A percentile compares a stretch with the other conserved stretches of the same genome.
phyloP scores from a whole-genome alignment of 371 early-diverging fungal genomes.

The Mucor sp. region DNA sequence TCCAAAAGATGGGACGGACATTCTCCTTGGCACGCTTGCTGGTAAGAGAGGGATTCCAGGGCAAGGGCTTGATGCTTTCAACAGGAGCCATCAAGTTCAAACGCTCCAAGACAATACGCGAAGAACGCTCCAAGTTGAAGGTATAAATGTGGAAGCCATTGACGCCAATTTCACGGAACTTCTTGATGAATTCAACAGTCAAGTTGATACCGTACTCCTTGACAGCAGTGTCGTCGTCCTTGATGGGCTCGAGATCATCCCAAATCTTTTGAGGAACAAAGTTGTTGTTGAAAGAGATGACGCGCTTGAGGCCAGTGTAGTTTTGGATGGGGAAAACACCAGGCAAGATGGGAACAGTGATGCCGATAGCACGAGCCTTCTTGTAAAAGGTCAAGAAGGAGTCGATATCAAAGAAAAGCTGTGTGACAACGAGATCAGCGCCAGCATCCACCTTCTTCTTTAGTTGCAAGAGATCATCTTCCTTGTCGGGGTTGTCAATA shows the following conservation, averaged over 20 bases:
- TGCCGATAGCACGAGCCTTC: conserved; percentile 75
- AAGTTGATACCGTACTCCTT: conserved; percentile 92
- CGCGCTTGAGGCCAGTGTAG: conserved; percentile 84
- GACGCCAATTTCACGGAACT: conserved; percentile 71
- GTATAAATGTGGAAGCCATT: conserved; percentile 85
- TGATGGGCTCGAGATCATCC: conserved; percentile 88
- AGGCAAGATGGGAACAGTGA: conserved; percentile 90
- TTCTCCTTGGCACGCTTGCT: conserved; percentile 89
- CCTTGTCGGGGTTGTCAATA: conserved; percentile 72
- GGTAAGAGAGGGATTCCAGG: conserved; percentile 54
- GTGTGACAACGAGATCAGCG: conserved; percentile 92
- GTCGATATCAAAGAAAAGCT: conserved; percentile 93
- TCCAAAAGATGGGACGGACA: conserved; percentile 98
- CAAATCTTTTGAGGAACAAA: conserved; percentile 81
- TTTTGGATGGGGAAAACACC: conserved; percentile 96
- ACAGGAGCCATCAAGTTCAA: conserved; percentile 73
- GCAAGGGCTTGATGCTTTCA: conserved; percentile 80
- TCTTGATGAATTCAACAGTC: conserved; percentile 78
- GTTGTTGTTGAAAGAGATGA: conserved; percentile 87
- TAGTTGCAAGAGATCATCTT: conserved; percentile 76
- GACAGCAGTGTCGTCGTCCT: conserved; percentile 94
- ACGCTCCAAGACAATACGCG: conserved; percentile 85
- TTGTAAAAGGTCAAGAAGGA: conserved; percentile 78
- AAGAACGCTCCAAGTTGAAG: conserved; percentile 88
- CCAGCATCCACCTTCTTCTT: conserved; percentile 92